These are phyloP conservation scores for Diaporthe sp. DNA, from an alignment of 2,329 filamentous ascomycete genomes.

Conservation along the genomic window DNA sequence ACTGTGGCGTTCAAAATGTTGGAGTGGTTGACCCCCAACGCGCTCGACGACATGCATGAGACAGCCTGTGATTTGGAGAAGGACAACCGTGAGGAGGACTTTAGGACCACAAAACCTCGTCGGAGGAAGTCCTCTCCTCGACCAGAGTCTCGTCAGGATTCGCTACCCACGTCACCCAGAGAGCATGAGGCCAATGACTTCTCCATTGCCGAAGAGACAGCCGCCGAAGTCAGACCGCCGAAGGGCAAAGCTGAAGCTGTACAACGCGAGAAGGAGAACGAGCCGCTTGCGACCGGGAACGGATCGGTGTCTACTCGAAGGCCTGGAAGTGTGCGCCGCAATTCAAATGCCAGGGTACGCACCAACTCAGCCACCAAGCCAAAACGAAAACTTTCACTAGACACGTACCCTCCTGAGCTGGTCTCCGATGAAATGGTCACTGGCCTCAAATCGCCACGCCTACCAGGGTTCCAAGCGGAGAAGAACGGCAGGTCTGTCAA, in stretches of 20 bases:
- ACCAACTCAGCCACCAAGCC: constrained; percentile 47
- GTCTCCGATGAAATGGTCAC: constrained; percentile 49
- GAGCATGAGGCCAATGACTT: constrained; percentile 22
- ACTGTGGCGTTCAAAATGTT: constrained; percentile 78
- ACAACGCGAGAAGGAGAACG: constrained; percentile 29
- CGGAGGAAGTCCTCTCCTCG: constrained; percentile 36
- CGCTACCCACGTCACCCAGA: background rate
- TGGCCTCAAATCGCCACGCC: constrained; percentile 48
- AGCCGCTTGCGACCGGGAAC: constrained; percentile 19
- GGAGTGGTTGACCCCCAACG: constrained; percentile 76
- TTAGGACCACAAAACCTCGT: constrained; percentile 38
- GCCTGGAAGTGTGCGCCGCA: constrained; percentile 46
- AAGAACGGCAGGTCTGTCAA: constrained; percentile 46
- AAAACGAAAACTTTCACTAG: constrained; percentile 51
- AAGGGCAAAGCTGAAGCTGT: constrained; percentile 7
- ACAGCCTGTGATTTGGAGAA: constrained; percentile 52
- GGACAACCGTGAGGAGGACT: constrained; percentile 45
- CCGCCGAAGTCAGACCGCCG: background rate
- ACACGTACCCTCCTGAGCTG: constrained; percentile 48
- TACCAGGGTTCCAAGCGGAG: constrained; percentile 43
- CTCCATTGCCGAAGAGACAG: constrained; percentile 37
- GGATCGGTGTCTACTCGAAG: constrained; percentile 37
- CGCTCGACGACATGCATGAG: constrained; percentile 63
- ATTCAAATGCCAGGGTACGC: constrained; percentile 52
- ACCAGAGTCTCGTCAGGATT: constrained; percentile 21